Percentiles rank a stretch among this genome's conserved stretches.
phyloP scores from a whole-genome alignment of 2,329 filamentous ascomycete species.

The Pyrenophora graminea region DNA sequence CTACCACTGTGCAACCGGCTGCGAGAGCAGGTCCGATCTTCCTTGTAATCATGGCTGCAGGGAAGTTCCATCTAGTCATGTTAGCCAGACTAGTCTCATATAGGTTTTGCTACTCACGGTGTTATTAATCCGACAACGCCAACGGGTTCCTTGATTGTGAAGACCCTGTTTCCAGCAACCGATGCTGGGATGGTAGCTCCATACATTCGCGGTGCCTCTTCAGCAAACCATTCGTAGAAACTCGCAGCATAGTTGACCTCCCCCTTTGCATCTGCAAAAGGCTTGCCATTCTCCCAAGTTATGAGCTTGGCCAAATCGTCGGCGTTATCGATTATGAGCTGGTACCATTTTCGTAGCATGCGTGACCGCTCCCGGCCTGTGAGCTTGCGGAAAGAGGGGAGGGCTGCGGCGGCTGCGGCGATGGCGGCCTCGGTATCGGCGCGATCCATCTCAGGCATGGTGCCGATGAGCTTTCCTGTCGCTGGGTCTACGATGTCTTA shows the following conservation, averaged over 20 bases:
- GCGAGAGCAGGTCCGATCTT: conserved; percentile 71
- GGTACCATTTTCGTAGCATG: conserved; percentile 79
- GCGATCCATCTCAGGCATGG: conserved; percentile 79
- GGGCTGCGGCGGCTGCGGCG: conserved; percentile 76
- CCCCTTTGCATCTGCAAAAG: conserved; percentile 59
- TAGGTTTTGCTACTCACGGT: conserved; percentile 54
- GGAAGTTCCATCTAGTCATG: conserved; percentile 73
- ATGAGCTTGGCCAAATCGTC: conserved; percentile 83
- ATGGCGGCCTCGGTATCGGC: conserved; percentile 82
- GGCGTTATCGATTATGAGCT: conserved; percentile 75
- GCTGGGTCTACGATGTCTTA: conserved; percentile 68
- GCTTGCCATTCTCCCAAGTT: conserved; percentile 90
- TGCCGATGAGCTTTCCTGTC: conserved; percentile 78
- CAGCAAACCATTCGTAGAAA: conserved; percentile 50
- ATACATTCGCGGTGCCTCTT: conserved; percentile 46
- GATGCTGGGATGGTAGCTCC: conserved; percentile 75
- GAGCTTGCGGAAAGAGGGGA: conserved; percentile 70
- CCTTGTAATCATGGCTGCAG: conserved; percentile 55
- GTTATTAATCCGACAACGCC: conserved; percentile 83
- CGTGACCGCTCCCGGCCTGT: conserved; percentile 76
- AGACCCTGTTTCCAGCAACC: conserved; percentile 72
- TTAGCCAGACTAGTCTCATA: conserved; percentile 5
- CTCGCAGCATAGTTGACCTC: conserved; percentile 48
- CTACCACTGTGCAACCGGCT: conserved; percentile 92
- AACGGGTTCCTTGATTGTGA: conserved; percentile 80